Evolutionary conservation across 331 rosid species (phyloP), one percentile per base, ranked within the genome.

Genomic region (Prunus yedoensis): DNA sequence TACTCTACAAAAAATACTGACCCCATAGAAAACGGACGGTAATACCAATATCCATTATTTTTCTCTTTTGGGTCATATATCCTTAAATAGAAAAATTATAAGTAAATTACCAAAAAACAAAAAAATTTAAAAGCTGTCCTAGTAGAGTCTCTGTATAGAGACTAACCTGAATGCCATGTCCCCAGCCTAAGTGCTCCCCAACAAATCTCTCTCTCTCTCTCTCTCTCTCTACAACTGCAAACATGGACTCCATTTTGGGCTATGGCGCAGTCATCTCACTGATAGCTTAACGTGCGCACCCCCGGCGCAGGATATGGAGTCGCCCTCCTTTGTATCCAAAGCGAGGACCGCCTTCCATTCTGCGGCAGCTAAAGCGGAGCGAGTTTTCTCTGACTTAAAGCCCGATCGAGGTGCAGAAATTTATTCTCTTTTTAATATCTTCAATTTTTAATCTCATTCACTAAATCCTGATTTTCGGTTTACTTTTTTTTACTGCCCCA

Each of bases 331-430:
- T 77, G 97, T 95, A 50, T 95, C 90, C 41, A 95, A 91, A 89
- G 97, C 99, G 66, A 91, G 96, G 91, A 87, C 87, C 28, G 97
- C 98, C 91, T 89, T 95, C 57, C 88, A 91, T 91, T 95, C 98
- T 80, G 98, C 96, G 20, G 99, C 99, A 74, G 97, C 97, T 21
- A 95, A 95, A 92, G 98, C 99, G 94, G 99, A 92, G 89, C 87
- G 96, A n/a, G 89, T 88, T 51, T 79, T 86, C 21, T 68, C 81
- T 27, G 97, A 91, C 83, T 92, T 90, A 46, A 94, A 94, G 78
- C 82, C 97, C 76, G 96, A 91, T 90, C 96, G 89, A 82, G 96
- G 95, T 89, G 80, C 80, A 65, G 66, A 62, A 57, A 54, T 45
- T 46, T 38, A 4, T 35, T 28, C 14, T 15, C 38, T 58, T 14